phyloP scores from a whole-genome alignment of 805 yeast genomes.

The Spathaspora girioi region DNA sequence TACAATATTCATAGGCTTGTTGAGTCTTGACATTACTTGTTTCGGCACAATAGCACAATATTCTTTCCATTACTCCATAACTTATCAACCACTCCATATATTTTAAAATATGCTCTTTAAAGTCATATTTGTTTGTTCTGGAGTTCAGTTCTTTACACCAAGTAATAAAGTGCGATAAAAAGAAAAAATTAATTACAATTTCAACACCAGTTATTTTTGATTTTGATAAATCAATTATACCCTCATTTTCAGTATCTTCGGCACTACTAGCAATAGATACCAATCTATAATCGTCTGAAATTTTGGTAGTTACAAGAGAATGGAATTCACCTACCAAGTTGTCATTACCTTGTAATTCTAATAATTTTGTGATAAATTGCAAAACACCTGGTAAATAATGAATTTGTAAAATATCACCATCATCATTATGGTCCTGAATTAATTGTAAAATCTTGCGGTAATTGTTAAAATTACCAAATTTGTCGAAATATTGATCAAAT shows the following conservation, averaged over 20 bases:
- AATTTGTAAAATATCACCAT: conserved; percentile 61
- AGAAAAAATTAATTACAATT: conserved; percentile 43
- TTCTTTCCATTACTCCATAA: conserved; percentile 67
- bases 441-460: conserved; percentile 42
- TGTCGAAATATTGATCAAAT: conserved; percentile 31
- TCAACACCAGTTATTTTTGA: conserved; percentile 34
- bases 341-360: conserved; percentile 27
- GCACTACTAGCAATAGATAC: not conserved
- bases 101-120: conserved; percentile 50
- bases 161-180: conserved; percentile 54
- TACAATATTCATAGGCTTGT: conserved; percentile 36
- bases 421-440: conserved; percentile 41
- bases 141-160: conserved; percentile 58
- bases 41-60: conserved; percentile 60
- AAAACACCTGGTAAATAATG: conserved; percentile 65
- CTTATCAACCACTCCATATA: conserved; percentile 59
- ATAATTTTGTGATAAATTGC: conserved; percentile 38
- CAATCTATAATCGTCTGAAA: conserved; percentile 21
- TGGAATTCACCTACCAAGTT: conserved; percentile 23
- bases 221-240: conserved; percentile 28
- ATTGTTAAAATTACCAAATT: conserved; percentile 26
- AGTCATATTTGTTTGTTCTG: conserved; percentile 46
- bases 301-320: conserved; percentile 32
- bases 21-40: conserved; percentile 36
- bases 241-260: conserved; percentile 6